Evolutionary conservation across 164 flowering plant species (phyloP), one percentile per base, ranked within the genome.

Genomic region (Nelumbo lutea): DNA sequence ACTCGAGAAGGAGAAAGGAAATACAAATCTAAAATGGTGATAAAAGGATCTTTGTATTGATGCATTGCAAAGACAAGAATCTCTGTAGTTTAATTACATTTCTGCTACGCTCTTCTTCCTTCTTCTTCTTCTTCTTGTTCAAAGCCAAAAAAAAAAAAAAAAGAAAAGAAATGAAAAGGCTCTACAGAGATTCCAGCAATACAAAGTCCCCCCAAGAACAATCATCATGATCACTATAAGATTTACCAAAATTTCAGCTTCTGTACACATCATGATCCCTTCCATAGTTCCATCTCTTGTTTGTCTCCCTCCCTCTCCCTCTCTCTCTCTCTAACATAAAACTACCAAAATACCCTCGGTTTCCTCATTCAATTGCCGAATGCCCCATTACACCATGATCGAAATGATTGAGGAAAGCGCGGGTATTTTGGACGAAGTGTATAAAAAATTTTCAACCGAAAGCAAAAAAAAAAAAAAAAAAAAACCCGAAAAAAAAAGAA

Each of bases 331-430:
- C 40, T 4, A 56, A 62, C 2, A 44, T 11, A 58, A 15, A n/a
- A 1, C 9, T 53, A 75, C 90, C 93, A 86, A 85, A 85, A 86
- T 88, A 88, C 83, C 87, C 85, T 65, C 83, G 88, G 79, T 86
- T 85, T 85, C 72, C 75, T 74, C 81, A 73, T 74, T 66, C 61
- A 62, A 65, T 59, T 59, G 50, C 59, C 1, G 0, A 60, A 45
- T 8, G 40, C 10, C 41, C 63, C 44, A 68, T 13, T 52, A 42
- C 1, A n/a, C 0, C 51, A 63, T 27, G 27, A 67, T 52, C 55
- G 63, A 43, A 66, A 66, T 61, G 50, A 65, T 69, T 82, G 74
- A 77, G 27, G 74, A 88, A 88, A 85, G 83, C 89, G 83, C 41
- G 89, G 90, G 84, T 88, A 85, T 88, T 85, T 85, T 82, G 86